Percentiles rank a stretch among this genome's conserved stretches.
Evolutionary conservation across 2,329 filamentous ascomycete genomes (phyloP).

Genomic region (Monilinia vaccinii-corymbosi): DNA sequence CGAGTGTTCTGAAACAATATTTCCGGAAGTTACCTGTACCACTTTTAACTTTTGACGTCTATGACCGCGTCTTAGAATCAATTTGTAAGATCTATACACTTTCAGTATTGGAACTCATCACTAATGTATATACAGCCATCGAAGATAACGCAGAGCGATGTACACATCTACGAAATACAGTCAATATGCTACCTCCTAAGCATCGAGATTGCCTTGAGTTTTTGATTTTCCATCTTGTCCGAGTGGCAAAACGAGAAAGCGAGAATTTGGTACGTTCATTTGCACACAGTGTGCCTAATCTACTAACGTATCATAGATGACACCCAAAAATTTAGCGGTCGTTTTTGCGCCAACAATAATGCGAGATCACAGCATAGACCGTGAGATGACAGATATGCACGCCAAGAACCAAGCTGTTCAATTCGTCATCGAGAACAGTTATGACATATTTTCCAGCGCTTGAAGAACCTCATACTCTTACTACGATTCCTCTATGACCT

Average conservation of each 20-base stretch:
- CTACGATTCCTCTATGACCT: background rate
- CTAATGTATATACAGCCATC: constrained; percentile 42
- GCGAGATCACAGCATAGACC: constrained; percentile 79
- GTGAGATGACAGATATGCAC: constrained; percentile 94
- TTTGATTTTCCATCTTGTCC: constrained; percentile 82
- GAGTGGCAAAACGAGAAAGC: constrained; percentile 72
- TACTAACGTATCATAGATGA: constrained; percentile 57
- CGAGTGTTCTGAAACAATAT: constrained; percentile 93
- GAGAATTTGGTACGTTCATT: constrained; percentile 66
- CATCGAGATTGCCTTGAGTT: constrained; percentile 90
- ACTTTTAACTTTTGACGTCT: constrained; percentile 84
- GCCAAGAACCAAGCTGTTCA: constrained; percentile 87
- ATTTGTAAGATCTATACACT: constrained; percentile 45
- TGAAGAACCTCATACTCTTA: constrained; percentile 1
- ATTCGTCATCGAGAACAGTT: constrained; percentile 84
- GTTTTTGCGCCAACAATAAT: constrained; percentile 98
- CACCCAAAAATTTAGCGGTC: constrained; percentile 87
- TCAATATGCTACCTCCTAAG: constrained; percentile 69
- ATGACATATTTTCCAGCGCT: constrained; percentile 57
- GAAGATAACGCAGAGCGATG: constrained; percentile 59
- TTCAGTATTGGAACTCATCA: background rate
- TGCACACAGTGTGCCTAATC: background rate
- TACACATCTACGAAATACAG: constrained; percentile 59
- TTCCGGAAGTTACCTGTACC: constrained; percentile 88
- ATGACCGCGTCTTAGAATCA: constrained; percentile 79